Evolutionary conservation across 2,329 filamentous ascomycete genomes (phyloP).

Genomic region (Epichloe sp.): DNA sequence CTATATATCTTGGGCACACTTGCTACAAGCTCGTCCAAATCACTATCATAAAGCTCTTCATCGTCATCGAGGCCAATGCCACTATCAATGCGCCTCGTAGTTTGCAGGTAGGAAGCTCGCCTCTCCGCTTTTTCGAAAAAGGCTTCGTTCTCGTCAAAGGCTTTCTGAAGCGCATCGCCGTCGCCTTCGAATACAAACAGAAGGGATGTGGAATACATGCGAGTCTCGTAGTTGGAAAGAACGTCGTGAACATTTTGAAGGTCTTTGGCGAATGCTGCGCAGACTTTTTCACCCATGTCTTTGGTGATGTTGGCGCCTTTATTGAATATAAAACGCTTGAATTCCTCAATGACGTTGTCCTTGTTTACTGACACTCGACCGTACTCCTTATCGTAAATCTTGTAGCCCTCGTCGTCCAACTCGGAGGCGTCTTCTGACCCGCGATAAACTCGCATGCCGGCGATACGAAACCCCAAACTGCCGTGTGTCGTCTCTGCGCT

Average conservation of each 20-base stretch:
- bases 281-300: slow-evolving; percentile 42
- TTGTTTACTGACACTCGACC: slow-evolving; percentile 39
- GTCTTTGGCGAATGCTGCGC: slow-evolving; percentile 39
- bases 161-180: slow-evolving; percentile 36
- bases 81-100: slow-evolving; percentile 38
- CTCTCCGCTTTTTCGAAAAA: slow-evolving; percentile 37
- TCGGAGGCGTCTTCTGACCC: slow-evolving; percentile 38
- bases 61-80: slow-evolving; percentile 37
- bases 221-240: slow-evolving; percentile 41
- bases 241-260: slow-evolving; percentile 39
- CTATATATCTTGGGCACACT: slow-evolving; percentile 54
- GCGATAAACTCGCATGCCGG: slow-evolving; percentile 51
- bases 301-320: slow-evolving; percentile 43
- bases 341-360: slow-evolving; percentile 39
- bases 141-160: slow-evolving; percentile 41
- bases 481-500: slow-evolving; percentile 45
- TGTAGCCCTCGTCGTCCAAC: slow-evolving; percentile 41
- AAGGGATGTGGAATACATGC: slow-evolving; percentile 51
- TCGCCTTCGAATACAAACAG: slow-evolving; percentile 55
- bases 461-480: slow-evolving; percentile 48
- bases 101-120: slow-evolving; percentile 13
- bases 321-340: slow-evolving; percentile 47
- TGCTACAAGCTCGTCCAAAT: slow-evolving; percentile 32
- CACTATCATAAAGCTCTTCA: slow-evolving; percentile 25
- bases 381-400: slow-evolving; percentile 50